Evolutionary conservation across 164 flowering plant genomes (phyloP).

Genomic region (Nymphaea thermarum): DNA sequence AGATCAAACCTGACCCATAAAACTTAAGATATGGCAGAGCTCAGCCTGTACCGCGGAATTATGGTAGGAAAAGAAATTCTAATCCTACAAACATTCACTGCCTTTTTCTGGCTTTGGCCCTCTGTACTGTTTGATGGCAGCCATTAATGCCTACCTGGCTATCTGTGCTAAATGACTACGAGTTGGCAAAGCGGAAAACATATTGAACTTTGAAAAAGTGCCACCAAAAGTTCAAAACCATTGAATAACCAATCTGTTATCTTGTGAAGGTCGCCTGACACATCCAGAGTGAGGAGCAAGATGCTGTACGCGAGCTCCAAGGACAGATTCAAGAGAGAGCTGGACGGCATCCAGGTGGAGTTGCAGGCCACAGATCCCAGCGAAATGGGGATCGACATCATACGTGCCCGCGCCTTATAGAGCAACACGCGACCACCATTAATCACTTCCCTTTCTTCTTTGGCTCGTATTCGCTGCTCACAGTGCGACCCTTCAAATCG

Average conservation of each 20-base stretch:
- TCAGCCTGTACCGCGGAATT: too few relatives aligned
- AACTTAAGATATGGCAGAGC: too few relatives aligned
- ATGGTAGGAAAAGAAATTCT: too few relatives aligned
- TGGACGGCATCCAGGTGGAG: conserved; percentile 20
- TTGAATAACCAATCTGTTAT: background rate
- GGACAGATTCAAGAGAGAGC: conserved; percentile 38
- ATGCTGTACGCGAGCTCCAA: conserved; percentile 82
- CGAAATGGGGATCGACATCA: conserved; percentile 61
- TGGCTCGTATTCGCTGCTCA: background rate
- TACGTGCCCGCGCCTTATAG: conserved; percentile 45
- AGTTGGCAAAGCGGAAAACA: background rate
- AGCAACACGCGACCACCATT: background rate
- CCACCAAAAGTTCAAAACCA: too few relatives aligned
- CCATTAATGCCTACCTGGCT: too few relatives aligned
- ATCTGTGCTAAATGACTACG: background rate
- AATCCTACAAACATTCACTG: too few relatives aligned
- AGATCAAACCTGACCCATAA: too few relatives aligned
- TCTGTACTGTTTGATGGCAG: too few relatives aligned
- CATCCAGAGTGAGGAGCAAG: conserved; percentile 49
- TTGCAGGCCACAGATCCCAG: conserved; percentile 77
- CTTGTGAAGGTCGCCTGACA: conserved; percentile 46
- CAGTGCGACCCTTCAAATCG: background rate
- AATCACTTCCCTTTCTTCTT: background rate
- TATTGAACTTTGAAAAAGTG: too few relatives aligned
- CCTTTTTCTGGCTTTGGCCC: too few relatives aligned